These are phyloP conservation scores for Suillus ampliporus DNA, from an alignment of 768 basidiomycete genomes.

Conservation along the genomic window DNA sequence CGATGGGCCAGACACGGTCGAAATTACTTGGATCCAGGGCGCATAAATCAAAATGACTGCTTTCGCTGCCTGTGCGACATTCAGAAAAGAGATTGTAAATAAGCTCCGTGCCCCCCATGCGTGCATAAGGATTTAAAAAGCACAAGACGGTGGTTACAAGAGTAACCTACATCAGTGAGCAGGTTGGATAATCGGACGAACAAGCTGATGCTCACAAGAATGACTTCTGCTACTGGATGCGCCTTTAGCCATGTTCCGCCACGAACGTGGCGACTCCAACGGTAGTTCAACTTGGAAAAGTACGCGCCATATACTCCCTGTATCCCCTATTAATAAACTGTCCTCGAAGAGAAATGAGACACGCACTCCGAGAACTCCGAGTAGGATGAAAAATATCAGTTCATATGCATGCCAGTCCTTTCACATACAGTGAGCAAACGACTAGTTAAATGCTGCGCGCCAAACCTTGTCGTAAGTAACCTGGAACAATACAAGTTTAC, in stretches of 20 bases:
- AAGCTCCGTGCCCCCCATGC: slow-evolving; percentile 95
- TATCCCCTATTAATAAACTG: slow-evolving; percentile 16
- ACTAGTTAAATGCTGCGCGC: neutral
- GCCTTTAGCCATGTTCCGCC: slow-evolving; percentile 79
- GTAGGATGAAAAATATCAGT: slow-evolving; percentile 79
- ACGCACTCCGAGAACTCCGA: slow-evolving; percentile 89
- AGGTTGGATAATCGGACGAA: slow-evolving; percentile 1
- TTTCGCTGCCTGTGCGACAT: slow-evolving; percentile 64
- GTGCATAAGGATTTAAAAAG: slow-evolving; percentile 88
- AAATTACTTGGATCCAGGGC: slow-evolving; percentile 63
- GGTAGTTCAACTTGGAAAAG: slow-evolving; percentile 90
- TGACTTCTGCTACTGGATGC: slow-evolving; percentile 85
- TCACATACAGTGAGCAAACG: slow-evolving; percentile 3
- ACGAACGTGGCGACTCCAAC: slow-evolving; percentile 85
- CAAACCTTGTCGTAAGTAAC: slow-evolving; percentile 85
- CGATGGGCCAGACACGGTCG: slow-evolving; percentile 62
- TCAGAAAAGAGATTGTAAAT: slow-evolving; percentile 92
- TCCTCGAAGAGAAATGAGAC: neutral
- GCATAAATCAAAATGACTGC: slow-evolving; percentile 73
- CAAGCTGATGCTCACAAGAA: slow-evolving; percentile 57
- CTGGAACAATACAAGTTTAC: slow-evolving; percentile 91
- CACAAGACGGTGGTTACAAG: slow-evolving; percentile 76
- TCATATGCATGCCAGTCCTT: slow-evolving; percentile 96
- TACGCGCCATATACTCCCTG: slow-evolving; percentile 94
- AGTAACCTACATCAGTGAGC: slow-evolving; percentile 62